Conservation (phyloP, 306 rosid species). For the Potentilla sterilis region DNA sequence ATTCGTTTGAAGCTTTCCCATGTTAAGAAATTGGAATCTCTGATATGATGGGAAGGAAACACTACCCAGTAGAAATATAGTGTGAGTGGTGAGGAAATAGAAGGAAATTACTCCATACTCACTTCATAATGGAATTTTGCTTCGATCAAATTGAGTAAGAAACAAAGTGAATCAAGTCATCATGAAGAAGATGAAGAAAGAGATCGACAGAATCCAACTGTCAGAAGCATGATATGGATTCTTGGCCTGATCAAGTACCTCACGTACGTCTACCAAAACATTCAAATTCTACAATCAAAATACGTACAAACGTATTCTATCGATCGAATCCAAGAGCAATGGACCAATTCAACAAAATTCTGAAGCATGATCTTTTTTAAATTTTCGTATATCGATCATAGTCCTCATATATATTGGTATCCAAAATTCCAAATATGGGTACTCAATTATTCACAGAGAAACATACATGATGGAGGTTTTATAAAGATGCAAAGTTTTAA, state of each 20-base stretch:
- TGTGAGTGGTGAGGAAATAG: neutral
- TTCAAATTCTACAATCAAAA: conserved; percentile 13
- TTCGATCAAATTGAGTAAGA: neutral
- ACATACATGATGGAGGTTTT: too few species aligned
- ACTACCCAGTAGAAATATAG: neutral
- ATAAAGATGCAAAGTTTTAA: too few species aligned
- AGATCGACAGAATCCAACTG: conserved; percentile 18
- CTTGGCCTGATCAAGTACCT: conserved; percentile 16
- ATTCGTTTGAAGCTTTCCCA: conserved; percentile 15
- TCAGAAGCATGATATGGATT: conserved; percentile 17
- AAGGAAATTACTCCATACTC: conserved; percentile 5
- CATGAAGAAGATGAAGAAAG: conserved; percentile 19
- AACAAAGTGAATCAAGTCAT: conserved; percentile 8
- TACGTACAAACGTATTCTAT: too few species aligned
- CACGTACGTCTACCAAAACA: neutral
- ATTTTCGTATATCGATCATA: too few species aligned
- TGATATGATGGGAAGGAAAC: conserved; percentile 3
- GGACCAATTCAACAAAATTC: neutral
- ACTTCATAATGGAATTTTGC: conserved; percentile 1
- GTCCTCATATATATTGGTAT: too few species aligned
- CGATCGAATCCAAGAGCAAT: conserved; percentile 18
- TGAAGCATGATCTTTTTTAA: neutral
- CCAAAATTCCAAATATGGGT: too few species aligned
- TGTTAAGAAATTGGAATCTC: conserved; percentile 27
- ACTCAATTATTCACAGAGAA: too few species aligned